Evolutionary conservation across 768 basidiomycete species (phyloP).

Genomic region (Pulveroboletus sp.): DNA sequence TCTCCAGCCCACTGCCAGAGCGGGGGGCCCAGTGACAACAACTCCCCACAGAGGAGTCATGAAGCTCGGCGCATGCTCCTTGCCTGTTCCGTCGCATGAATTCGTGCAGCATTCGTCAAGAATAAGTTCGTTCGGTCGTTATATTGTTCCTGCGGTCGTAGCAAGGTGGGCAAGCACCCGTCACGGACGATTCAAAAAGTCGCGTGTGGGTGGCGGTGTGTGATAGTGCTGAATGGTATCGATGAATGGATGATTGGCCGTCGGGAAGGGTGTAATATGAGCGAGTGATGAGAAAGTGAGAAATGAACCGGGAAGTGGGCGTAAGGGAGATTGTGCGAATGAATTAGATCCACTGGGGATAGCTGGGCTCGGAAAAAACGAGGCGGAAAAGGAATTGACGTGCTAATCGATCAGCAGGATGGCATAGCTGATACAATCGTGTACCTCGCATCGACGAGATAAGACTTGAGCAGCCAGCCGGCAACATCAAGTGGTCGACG

Average conservation of each 20-base stretch:
- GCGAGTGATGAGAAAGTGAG: constrained; percentile 19
- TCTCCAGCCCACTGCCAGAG: constrained; percentile 31
- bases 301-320: constrained; percentile 13
- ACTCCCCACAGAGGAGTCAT: constrained; percentile 24
- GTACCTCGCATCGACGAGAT: constrained; percentile 33
- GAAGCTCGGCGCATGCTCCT: constrained; percentile 18
- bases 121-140: constrained; percentile 33
- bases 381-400: constrained; percentile 28
- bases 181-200: constrained; percentile 7
- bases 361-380: constrained; percentile 15
- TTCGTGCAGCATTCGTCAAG: constrained; percentile 34
- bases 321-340: constrained; percentile 26
- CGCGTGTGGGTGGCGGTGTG: constrained; percentile 17
- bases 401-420: constrained; percentile 45
- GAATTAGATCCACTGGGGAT: constrained; percentile 27
- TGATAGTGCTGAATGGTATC: constrained; percentile 18
- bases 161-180: constrained; percentile 24
- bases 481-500: constrained; percentile 36
- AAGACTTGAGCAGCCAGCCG: constrained; percentile 31
- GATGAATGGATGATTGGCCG: constrained; percentile 24
- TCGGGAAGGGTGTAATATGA: constrained; percentile 18
- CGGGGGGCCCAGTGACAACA: constrained; percentile 26
- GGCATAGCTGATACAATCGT: constrained; percentile 28
- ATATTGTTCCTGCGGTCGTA: constrained; percentile 31
- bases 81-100: constrained; percentile 27